phyloP scores from a whole-genome alignment of 2,329 filamentous ascomycete species.

The Botrytis galanthina region DNA sequence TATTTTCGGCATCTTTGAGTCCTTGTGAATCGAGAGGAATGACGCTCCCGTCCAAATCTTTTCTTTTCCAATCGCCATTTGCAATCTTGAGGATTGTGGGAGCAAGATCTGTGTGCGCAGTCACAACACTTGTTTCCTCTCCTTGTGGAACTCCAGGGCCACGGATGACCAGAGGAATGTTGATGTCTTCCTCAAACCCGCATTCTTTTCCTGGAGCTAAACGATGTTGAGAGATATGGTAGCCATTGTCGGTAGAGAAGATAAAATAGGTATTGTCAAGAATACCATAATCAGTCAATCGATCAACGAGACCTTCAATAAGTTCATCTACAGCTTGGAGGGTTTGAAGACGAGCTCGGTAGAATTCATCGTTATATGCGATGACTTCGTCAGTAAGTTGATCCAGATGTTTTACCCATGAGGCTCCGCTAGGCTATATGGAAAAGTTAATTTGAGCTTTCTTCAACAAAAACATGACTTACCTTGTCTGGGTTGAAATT shows the following conservation, averaged over 20 bases:
- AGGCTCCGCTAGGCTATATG: slow-evolving; percentile 45
- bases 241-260: slow-evolving; percentile 56
- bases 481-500: slow-evolving; percentile 66
- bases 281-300: slow-evolving; percentile 42
- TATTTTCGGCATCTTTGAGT: slow-evolving; percentile 26
- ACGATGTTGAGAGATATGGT: slow-evolving; percentile 52
- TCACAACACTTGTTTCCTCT: slow-evolving; percentile 44
- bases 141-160: slow-evolving; percentile 54
- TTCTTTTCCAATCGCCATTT: slow-evolving; percentile 40
- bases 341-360: slow-evolving; percentile 50
- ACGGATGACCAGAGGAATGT: slow-evolving; percentile 54
- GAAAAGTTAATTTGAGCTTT: not conserved
- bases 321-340: slow-evolving; percentile 57
- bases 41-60: slow-evolving; percentile 48
- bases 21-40: slow-evolving; percentile 40
- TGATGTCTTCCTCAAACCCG: slow-evolving; percentile 51
- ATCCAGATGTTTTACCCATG: slow-evolving; percentile 47
- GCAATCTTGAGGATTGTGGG: slow-evolving; percentile 48
- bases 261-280: slow-evolving; percentile 56
- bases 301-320: slow-evolving; percentile 47
- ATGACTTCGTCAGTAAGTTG: slow-evolving; percentile 44
- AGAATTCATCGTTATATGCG: slow-evolving; percentile 50
- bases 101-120: slow-evolving; percentile 53
- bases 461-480: slow-evolving; percentile 26
- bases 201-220: slow-evolving; percentile 51